phyloP scores from a whole-genome alignment of 1,284 basidiomycete genomes.

The Omphalotus olearius region DNA sequence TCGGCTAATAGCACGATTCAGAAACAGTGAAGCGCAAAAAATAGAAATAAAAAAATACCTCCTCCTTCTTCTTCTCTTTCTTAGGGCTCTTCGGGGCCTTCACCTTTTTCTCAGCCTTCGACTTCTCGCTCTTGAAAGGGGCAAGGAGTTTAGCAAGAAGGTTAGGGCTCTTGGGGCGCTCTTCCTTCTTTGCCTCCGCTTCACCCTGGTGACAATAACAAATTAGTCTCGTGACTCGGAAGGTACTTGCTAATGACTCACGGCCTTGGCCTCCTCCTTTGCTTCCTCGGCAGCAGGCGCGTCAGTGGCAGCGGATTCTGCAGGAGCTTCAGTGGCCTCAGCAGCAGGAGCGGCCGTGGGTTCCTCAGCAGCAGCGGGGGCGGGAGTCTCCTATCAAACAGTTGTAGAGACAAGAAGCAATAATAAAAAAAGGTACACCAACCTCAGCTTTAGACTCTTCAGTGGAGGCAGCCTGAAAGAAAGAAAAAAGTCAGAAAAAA shows the following conservation, averaged over 20 bases:
- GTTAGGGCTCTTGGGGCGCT: slow-evolving; percentile 73
- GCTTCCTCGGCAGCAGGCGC: slow-evolving; percentile 39
- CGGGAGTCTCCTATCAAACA: slow-evolving; percentile 26
- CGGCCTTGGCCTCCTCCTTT: slow-evolving; percentile 61
- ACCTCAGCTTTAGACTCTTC: slow-evolving; percentile 41
- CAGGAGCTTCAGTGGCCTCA: slow-evolving; percentile 28
- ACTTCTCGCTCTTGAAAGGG: slow-evolving; percentile 67
- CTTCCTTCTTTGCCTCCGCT: slow-evolving; percentile 59
- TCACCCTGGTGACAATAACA: slow-evolving; percentile 29
- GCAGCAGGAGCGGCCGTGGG: slow-evolving; percentile 24
- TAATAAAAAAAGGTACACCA: slow-evolving; percentile 22
- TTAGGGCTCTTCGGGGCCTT: slow-evolving; percentile 61
- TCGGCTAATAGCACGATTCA: slow-evolving; percentile 23
- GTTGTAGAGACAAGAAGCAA: slow-evolving; percentile 4
- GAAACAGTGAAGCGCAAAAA: slow-evolving; percentile 7
- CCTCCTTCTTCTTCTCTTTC: slow-evolving; percentile 71
- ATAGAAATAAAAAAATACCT: too few species aligned
- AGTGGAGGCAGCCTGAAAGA: slow-evolving; percentile 43
- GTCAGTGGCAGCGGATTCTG: slow-evolving; percentile 33
- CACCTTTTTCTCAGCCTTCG: slow-evolving; percentile 64
- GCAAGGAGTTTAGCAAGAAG: slow-evolving; percentile 68
- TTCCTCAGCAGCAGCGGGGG: slow-evolving; percentile 3
- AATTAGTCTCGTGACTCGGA: neutral
- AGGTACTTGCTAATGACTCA: slow-evolving; percentile 29
- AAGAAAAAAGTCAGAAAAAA: slow-evolving; percentile 8